Conservation (phyloP, 2,329 filamentous ascomycete species). For the Penicillium sp. region DNA sequence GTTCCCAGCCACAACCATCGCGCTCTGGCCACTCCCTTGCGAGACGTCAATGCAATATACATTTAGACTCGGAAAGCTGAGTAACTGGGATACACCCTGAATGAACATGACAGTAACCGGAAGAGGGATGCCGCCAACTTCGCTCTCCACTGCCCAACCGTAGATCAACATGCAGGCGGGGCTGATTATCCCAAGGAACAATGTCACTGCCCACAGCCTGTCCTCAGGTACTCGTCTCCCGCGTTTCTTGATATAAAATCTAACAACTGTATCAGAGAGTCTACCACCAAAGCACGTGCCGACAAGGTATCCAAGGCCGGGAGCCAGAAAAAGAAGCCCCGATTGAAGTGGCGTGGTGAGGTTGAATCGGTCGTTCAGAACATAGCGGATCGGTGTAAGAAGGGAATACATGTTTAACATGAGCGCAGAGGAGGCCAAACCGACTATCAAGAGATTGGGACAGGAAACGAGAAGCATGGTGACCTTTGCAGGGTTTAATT, state of each 20-base stretch:
- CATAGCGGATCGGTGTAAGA: constrained; percentile 71
- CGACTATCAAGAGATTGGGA: too few relatives aligned
- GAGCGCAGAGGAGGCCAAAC: too few relatives aligned
- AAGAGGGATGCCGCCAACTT: constrained; percentile 58
- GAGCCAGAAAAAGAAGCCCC: constrained; percentile 75
- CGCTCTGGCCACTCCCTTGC: constrained; percentile 59
- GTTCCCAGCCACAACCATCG: constrained; percentile 79
- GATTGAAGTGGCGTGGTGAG: constrained; percentile 68
- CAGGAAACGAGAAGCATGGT: too few relatives aligned
- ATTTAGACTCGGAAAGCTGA: constrained; percentile 76
- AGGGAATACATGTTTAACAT: constrained; percentile 61
- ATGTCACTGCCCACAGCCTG: constrained; percentile 63
- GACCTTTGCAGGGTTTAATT: too few relatives aligned
- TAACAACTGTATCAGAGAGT: constrained; percentile 70
- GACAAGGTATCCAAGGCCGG: constrained; percentile 70
- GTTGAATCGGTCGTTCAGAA: constrained; percentile 74
- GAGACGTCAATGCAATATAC: constrained; percentile 85
- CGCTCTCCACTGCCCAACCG: constrained; percentile 65
- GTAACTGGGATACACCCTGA: constrained; percentile 74
- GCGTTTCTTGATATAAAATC: constrained; percentile 65
- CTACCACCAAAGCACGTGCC: constrained; percentile 73
- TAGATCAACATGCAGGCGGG: constrained; percentile 71
- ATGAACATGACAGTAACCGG: constrained; percentile 75
- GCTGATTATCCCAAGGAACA: constrained; percentile 62
- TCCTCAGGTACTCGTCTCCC: constrained; percentile 71